phyloP scores from a whole-genome alignment of 768 basidiomycete genomes.

The Ramaria rubella region DNA sequence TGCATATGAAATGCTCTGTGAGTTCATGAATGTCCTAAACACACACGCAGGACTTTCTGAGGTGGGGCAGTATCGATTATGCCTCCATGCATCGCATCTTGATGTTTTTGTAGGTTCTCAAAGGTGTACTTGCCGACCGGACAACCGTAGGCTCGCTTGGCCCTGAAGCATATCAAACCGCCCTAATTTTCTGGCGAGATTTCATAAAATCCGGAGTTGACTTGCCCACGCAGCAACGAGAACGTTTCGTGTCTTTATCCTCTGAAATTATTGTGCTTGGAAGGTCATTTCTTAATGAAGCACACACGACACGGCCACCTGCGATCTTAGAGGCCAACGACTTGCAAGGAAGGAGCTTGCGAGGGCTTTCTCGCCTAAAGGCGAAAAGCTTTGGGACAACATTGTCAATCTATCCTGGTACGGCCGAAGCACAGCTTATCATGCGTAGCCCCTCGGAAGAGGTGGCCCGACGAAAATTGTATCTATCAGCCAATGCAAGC shows the following conservation, averaged over 20 bases:
- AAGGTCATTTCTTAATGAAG: conserved; percentile 73
- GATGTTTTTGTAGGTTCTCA: conserved; percentile 50
- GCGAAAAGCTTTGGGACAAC: conserved; percentile 5
- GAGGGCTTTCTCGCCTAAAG: background rate
- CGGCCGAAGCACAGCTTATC: conserved; percentile 89
- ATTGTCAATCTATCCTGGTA: conserved; percentile 76
- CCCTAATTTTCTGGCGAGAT: conserved; percentile 91
- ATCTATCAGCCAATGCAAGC: conserved; percentile 76
- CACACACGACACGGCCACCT: conserved; percentile 55
- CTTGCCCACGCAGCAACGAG: conserved; percentile 68
- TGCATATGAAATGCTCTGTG: conserved; percentile 87
- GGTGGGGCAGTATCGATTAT: conserved; percentile 44
- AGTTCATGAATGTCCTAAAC: conserved; percentile 97
- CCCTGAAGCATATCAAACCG: conserved; percentile 77
- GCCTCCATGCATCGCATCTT: conserved; percentile 14
- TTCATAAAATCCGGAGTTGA: conserved; percentile 97
- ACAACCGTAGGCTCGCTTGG: conserved; percentile 58
- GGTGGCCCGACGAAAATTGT: conserved; percentile 74
- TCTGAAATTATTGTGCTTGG: conserved; percentile 86
- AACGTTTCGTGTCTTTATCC: conserved; percentile 81
- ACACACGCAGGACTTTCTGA: conserved; percentile 87
- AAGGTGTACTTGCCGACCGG: conserved; percentile 60
- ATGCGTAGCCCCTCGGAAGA: conserved; percentile 83
- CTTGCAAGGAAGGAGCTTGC: conserved; percentile 39
- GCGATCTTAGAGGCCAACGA: conserved; percentile 63